Evolutionary conservation across 2,329 filamentous ascomycete species (phyloP).

Genomic region (Lomentospora prolificans): DNA sequence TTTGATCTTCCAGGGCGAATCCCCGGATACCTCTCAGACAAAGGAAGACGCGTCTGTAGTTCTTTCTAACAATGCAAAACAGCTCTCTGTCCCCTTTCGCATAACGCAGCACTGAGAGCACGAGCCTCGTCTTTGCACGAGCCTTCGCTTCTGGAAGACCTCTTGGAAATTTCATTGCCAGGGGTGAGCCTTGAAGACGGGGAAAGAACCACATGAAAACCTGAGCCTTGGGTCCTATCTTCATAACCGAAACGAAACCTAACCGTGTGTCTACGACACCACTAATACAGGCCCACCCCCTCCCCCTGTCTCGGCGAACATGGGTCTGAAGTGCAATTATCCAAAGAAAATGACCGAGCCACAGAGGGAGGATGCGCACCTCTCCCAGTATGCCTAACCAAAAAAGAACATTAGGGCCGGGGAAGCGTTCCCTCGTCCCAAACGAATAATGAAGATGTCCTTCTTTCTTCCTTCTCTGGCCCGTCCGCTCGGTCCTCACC

Average conservation of each 20-base stretch:
- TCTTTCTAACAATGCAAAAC: too few relatives aligned
- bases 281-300: too few relatives aligned
- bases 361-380: too few relatives aligned
- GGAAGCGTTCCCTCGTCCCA: not conserved
- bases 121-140: too few relatives aligned
- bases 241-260: not conserved
- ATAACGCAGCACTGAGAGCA: too few relatives aligned
- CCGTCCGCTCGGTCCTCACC: slow-evolving; percentile 2
- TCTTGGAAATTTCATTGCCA: not conserved
- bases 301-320: too few relatives aligned
- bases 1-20: not conserved
- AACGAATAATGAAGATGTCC: not conserved
- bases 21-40: not conserved
- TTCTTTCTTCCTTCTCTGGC: slow-evolving; percentile 1
- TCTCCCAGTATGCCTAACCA: not conserved
- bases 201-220: not conserved
- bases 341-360: too few relatives aligned
- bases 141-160: not conserved
- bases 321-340: too few relatives aligned
- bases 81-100: too few relatives aligned
- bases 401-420: not conserved
- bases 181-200: too few relatives aligned
- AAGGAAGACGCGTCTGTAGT: not conserved
- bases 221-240: not conserved
- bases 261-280: too few relatives aligned